Evolutionary conservation across 768 basidiomycete species (phyloP).

Genomic region (Boletus tylopilopsis): DNA sequence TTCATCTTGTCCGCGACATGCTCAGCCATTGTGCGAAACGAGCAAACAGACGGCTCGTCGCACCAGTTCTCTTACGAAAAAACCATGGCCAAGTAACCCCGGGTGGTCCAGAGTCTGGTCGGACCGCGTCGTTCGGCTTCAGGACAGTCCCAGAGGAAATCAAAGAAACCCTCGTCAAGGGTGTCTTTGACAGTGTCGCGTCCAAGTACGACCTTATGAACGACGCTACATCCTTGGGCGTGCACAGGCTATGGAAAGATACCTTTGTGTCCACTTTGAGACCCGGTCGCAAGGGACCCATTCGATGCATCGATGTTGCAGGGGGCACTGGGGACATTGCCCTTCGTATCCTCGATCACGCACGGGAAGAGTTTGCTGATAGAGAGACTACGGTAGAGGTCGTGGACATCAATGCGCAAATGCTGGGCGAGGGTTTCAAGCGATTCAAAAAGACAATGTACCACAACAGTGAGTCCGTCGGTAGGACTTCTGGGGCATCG

Average conservation of each 20-base stretch:
- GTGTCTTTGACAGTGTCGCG: slow-evolving; percentile 94
- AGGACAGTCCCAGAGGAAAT: slow-evolving; percentile 77
- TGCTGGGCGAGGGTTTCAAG: slow-evolving; percentile 89
- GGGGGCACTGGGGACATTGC: slow-evolving; percentile 99
- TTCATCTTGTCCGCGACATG: slow-evolving; percentile 16
- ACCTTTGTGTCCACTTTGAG: slow-evolving; percentile 70
- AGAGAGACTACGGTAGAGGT: slow-evolving; percentile 86
- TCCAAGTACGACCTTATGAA: slow-evolving; percentile 98
- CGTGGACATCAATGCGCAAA: slow-evolving; percentile 92
- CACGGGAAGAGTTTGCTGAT: slow-evolving; percentile 84
- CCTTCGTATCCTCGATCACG: slow-evolving; percentile 86
- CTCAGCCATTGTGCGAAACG: slow-evolving; percentile 16
- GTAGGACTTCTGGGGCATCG: neutral
- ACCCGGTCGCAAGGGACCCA: slow-evolving; percentile 70
- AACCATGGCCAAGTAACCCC: slow-evolving; percentile 20
- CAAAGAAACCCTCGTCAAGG: slow-evolving; percentile 89
- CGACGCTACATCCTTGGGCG: slow-evolving; percentile 95
- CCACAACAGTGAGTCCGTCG: slow-evolving; percentile 71
- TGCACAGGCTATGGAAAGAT: slow-evolving; percentile 98
- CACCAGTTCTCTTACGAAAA: slow-evolving; percentile 13
- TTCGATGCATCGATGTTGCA: slow-evolving; percentile 90
- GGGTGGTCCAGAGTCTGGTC: slow-evolving; percentile 16
- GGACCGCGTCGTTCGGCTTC: slow-evolving; percentile 91
- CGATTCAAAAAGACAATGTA: slow-evolving; percentile 98
- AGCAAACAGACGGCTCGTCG: slow-evolving; percentile 5